phyloP scores from a whole-genome alignment of 2,329 filamentous ascomycete species.

The Cryphonectria nitschkei region DNA sequence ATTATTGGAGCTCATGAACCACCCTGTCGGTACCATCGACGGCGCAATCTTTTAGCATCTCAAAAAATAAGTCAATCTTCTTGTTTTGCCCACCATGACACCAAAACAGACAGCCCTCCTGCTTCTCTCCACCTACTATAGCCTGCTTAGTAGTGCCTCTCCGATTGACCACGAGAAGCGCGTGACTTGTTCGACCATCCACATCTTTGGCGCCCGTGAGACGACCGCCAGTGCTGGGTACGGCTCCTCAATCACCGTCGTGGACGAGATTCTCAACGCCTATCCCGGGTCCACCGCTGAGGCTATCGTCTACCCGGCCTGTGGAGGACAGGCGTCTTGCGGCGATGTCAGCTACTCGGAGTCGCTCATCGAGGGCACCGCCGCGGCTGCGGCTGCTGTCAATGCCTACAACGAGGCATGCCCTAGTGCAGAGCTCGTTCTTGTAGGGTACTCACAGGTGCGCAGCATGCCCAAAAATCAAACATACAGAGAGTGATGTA shows the following conservation, averaged over 20 bases:
- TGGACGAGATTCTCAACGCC: conserved; percentile 52
- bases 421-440: conserved; percentile 59
- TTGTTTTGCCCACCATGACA: conserved; percentile 28
- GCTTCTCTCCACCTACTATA: conserved; percentile 35
- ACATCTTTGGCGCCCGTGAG: conserved; percentile 53
- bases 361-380: conserved; percentile 60
- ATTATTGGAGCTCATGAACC: neutral
- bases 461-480: neutral
- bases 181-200: conserved; percentile 51
- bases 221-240: conserved; percentile 56
- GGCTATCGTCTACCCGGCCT: conserved; percentile 63
- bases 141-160: conserved; percentile 53
- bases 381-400: conserved; percentile 62
- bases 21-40: neutral
- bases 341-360: conserved; percentile 63
- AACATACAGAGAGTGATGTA: too few species aligned
- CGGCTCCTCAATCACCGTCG: conserved; percentile 53
- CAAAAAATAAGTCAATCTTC: neutral
- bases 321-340: conserved; percentile 62
- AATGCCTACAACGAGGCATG: conserved; percentile 61
- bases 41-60: too few species aligned
- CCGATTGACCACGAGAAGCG: conserved; percentile 57
- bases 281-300: conserved; percentile 57
- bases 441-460: conserved; percentile 66
- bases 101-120: conserved; percentile 30